These are phyloP conservation scores for Hirschioporus abietinus DNA, from an alignment of 768 basidiomycete genomes.

Conservation along the genomic window DNA sequence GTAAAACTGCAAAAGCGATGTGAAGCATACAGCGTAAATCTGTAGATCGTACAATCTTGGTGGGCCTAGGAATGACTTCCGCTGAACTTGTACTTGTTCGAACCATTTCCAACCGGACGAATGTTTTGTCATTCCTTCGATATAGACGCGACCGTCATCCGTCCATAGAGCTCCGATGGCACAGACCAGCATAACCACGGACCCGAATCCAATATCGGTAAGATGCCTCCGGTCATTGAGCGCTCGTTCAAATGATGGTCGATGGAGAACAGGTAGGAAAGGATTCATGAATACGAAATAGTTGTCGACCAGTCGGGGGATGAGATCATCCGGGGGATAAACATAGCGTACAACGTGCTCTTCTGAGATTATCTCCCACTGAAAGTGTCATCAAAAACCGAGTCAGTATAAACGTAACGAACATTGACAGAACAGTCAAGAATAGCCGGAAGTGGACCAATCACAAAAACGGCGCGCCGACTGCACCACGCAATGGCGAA, in stretches of 20 bases:
- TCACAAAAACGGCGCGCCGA: background rate
- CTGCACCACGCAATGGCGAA: background rate
- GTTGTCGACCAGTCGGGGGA: constrained; percentile 45
- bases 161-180: constrained; percentile 56
- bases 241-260: constrained; percentile 55
- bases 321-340: constrained; percentile 51
- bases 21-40: constrained; percentile 46
- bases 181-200: constrained; percentile 63
- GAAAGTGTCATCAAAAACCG: background rate
- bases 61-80: constrained; percentile 49
- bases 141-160: constrained; percentile 52
- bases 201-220: constrained; percentile 46
- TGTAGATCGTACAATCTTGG: constrained; percentile 70
- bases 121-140: constrained; percentile 34
- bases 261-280: constrained; percentile 67
- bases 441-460: background rate
- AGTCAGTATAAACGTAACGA: background rate
- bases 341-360: constrained; percentile 30
- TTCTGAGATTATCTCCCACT: constrained; percentile 14
- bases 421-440: background rate
- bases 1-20: constrained; percentile 12
- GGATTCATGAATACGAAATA: constrained; percentile 60
- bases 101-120: constrained; percentile 58
- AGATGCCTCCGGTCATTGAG: constrained; percentile 45
- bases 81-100: constrained; percentile 54